Percentiles rank a stretch among this genome's conserved stretches.
phyloP scores from a whole-genome alignment of 1,284 basidiomycete species.

The Violaceomyces palustris region DNA sequence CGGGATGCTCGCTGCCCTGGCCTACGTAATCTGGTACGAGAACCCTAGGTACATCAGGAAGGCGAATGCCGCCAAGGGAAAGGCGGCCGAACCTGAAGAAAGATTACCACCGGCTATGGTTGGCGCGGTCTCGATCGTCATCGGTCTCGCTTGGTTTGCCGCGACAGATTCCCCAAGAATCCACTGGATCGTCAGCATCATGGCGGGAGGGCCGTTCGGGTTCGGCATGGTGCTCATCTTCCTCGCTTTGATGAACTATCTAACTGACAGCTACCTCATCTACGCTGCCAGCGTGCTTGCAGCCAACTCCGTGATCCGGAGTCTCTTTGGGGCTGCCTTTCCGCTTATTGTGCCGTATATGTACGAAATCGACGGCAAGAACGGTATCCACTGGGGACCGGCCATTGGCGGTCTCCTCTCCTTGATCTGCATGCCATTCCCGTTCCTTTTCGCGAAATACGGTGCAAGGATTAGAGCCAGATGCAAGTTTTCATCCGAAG shows the following conservation, averaged over 20 bases:
- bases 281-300: conserved; percentile 60
- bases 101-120: conserved; percentile 42
- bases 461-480: conserved; percentile 55
- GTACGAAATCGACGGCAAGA: conserved; percentile 53
- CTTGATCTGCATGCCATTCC: conserved; percentile 66
- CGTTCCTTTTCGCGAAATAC: conserved; percentile 57
- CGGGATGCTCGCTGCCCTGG: conserved; percentile 41
- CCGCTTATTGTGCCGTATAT: conserved; percentile 58
- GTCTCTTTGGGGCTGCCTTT: conserved; percentile 61
- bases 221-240: conserved; percentile 60
- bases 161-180: conserved; percentile 37
- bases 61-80: conserved; percentile 20
- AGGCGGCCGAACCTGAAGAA: conserved; percentile 48
- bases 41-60: conserved; percentile 36
- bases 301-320: conserved; percentile 66
- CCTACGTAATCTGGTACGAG: conserved; percentile 39
- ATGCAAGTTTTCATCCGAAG: conserved; percentile 52
- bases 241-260: conserved; percentile 55
- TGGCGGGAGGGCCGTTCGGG: conserved; percentile 25
- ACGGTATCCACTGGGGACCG: conserved; percentile 71
- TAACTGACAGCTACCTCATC: conserved; percentile 58
- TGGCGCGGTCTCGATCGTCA: conserved; percentile 52
- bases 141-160: conserved; percentile 54
- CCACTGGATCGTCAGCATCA: conserved; percentile 49
- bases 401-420: conserved; percentile 68